Evolutionary conservation across 106 monocot species (phyloP).

Genomic region (Dendrobium huoshanense): DNA sequence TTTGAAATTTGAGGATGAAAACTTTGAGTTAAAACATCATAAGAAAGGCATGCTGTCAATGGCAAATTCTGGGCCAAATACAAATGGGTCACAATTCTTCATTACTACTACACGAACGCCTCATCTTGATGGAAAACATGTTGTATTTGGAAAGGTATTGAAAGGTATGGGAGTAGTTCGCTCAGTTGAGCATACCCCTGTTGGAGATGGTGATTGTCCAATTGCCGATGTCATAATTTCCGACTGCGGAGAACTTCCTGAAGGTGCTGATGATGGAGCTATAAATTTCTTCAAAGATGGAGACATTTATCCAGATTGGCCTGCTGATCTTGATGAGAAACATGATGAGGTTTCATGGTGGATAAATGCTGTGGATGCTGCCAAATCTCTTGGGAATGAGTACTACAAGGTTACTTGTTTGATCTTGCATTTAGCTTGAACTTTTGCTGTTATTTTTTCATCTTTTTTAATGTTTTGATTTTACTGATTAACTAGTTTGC

Average conservation of each 20-base stretch:
- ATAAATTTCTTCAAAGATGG: conserved; percentile 83
- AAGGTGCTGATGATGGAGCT: conserved; percentile 58
- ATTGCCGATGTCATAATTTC: conserved; percentile 52
- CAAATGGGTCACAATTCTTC: conserved; percentile 91
- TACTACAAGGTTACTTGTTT: conserved; percentile 31
- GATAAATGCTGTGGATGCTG: conserved; percentile 43
- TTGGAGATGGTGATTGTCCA: conserved; percentile 57
- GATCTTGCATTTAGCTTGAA: not conserved
- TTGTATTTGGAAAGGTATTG: conserved; percentile 76
- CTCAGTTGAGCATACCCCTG: conserved; percentile 56
- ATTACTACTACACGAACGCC: conserved; percentile 80
- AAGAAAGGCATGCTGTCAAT: conserved; percentile 91
- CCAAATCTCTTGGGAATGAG: conserved; percentile 39
- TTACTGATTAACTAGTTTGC: not conserved
- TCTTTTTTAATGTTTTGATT: not conserved
- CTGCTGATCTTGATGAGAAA: conserved; percentile 37
- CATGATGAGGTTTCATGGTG: conserved; percentile 47
- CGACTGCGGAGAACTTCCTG: conserved; percentile 70
- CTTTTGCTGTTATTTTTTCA: not conserved
- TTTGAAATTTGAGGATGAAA: conserved; percentile 81
- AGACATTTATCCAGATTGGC: conserved; percentile 77
- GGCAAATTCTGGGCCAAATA: conserved; percentile 78
- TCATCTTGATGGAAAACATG: conserved; percentile 90
- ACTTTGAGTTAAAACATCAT: conserved; percentile 76
- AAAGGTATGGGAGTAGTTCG: conserved; percentile 92